Evolutionary conservation across 2,329 filamentous ascomycete species (phyloP).

Genomic region (Gaeumannomyces sp.): DNA sequence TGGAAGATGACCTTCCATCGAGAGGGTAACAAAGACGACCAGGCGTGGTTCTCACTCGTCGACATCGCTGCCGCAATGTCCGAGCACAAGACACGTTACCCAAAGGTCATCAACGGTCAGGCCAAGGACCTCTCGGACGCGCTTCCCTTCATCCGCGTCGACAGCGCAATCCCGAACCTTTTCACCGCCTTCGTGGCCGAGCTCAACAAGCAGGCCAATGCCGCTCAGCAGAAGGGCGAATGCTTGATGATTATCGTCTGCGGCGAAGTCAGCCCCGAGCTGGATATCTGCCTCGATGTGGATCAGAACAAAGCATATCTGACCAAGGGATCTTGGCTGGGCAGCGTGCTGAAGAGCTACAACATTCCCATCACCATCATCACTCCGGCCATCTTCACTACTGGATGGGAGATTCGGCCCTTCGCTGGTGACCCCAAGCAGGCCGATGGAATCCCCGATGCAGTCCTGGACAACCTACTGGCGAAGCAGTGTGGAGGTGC

Average conservation of each 20-base stretch:
- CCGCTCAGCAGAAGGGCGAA: constrained; percentile 1
- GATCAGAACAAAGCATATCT: not conserved
- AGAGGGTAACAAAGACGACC: not conserved
- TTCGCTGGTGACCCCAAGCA: not conserved
- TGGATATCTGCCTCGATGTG: constrained; percentile 5
- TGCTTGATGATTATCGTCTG: constrained; percentile 5
- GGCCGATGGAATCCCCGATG: not conserved
- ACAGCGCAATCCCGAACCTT: not conserved
- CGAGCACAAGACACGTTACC: not conserved
- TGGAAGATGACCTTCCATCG: constrained; percentile 8
- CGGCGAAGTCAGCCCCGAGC: constrained; percentile 7
- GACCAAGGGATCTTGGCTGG: constrained; percentile 4
- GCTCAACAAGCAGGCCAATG: constrained; percentile 7
- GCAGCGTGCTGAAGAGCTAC: not conserved
- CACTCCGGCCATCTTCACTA: constrained; percentile 3
- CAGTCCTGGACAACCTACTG: not conserved
- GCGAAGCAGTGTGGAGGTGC: constrained; percentile 8
- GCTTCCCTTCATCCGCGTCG: not conserved
- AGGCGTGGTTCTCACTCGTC: constrained; percentile 7
- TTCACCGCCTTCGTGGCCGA: constrained; percentile 6
- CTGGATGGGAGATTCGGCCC: constrained; percentile 7
- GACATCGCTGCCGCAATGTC: not conserved
- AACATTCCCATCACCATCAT: constrained; percentile 8
- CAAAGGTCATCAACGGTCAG: not conserved
- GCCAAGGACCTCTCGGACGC: not conserved